A percentile compares a stretch with the other conserved stretches of the same genome.
These are phyloP conservation scores for Auricularia cornea DNA, from an alignment of 768 basidiomycete genomes.

Conservation along the genomic window DNA sequence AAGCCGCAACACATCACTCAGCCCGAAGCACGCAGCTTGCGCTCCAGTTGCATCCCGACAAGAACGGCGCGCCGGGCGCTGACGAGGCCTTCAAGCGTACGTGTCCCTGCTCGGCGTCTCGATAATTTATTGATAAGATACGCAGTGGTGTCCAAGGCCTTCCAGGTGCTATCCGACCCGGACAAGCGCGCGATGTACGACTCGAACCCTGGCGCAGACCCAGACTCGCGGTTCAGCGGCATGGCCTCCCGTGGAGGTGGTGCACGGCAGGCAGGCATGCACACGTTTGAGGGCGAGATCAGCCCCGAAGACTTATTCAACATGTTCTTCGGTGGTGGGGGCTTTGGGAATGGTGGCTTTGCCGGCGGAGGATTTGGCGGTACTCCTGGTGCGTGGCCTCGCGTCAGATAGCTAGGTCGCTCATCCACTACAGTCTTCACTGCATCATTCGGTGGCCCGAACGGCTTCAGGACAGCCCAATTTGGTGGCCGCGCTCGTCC, in stretches of 20 bases:
- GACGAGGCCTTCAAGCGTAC: slow-evolving; percentile 97
- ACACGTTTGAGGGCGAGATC: slow-evolving; percentile 69
- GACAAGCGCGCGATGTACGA: slow-evolving; percentile 88
- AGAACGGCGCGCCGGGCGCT: slow-evolving; percentile 94
- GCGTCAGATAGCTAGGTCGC: neutral
- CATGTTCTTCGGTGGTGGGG: slow-evolving; percentile 90
- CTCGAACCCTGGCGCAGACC: slow-evolving; percentile 68
- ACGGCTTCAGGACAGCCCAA: slow-evolving; percentile 67
- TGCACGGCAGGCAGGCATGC: slow-evolving; percentile 12
- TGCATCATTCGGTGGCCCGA: slow-evolving; percentile 52
- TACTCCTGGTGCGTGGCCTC: slow-evolving; percentile 3
- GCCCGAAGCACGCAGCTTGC: slow-evolving; percentile 51
- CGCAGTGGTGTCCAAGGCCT: slow-evolving; percentile 94
- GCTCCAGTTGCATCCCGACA: slow-evolving; percentile 83
- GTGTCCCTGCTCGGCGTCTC: slow-evolving; percentile 21
- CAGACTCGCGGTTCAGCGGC: slow-evolving; percentile 72
- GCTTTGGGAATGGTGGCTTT: slow-evolving; percentile 27
- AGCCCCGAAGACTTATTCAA: slow-evolving; percentile 97
- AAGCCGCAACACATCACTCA: neutral
- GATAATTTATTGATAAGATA: slow-evolving; percentile 5
- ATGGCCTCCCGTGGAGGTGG: slow-evolving; percentile 39
- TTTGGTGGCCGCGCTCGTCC: slow-evolving; percentile 33
- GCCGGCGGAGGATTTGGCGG: slow-evolving; percentile 37
- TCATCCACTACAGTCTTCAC: slow-evolving; percentile 51
- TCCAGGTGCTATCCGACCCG: slow-evolving; percentile 81